Evolutionary conservation across 768 basidiomycete species (phyloP).

Genomic region (Tricholoma terreum): DNA sequence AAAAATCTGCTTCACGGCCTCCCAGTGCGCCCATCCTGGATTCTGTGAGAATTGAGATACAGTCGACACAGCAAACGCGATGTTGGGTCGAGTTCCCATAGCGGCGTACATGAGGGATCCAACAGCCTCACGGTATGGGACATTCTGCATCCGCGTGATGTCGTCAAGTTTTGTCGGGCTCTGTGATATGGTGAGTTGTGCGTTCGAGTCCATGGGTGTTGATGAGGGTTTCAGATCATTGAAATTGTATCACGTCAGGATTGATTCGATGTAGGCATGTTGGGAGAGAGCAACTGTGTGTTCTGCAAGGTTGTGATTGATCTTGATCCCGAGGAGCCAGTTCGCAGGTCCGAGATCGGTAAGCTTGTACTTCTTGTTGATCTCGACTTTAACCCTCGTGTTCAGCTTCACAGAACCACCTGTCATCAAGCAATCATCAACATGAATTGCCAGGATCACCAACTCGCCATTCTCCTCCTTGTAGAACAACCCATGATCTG

Average conservation of each 20-base stretch:
- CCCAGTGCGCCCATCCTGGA: conserved; percentile 34
- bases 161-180: conserved; percentile 20
- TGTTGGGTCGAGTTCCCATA: conserved; percentile 32
- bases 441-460: background rate
- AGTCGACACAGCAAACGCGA: conserved; percentile 25
- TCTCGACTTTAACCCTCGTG: background rate
- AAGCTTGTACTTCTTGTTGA: background rate
- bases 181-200: conserved; percentile 13
- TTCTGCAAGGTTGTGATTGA: conserved; percentile 9
- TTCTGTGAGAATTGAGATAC: conserved; percentile 31
- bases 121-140: conserved; percentile 26
- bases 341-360: conserved; percentile 7
- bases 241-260: conserved; percentile 22
- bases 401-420: background rate
- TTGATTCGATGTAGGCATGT: conserved; percentile 27
- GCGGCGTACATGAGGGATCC: conserved; percentile 32
- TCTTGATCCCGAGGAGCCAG: conserved; percentile 17
- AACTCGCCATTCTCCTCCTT: background rate
- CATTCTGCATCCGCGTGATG: conserved; percentile 18
- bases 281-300: conserved; percentile 27
- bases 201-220: conserved; percentile 24
- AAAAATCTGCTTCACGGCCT: conserved; percentile 35
- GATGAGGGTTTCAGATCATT: conserved; percentile 21
- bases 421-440: conserved; percentile 1
- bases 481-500: conserved; percentile 24